Conservation (phyloP, 306 rosid species). For the Lathyrus aphaca region DNA sequence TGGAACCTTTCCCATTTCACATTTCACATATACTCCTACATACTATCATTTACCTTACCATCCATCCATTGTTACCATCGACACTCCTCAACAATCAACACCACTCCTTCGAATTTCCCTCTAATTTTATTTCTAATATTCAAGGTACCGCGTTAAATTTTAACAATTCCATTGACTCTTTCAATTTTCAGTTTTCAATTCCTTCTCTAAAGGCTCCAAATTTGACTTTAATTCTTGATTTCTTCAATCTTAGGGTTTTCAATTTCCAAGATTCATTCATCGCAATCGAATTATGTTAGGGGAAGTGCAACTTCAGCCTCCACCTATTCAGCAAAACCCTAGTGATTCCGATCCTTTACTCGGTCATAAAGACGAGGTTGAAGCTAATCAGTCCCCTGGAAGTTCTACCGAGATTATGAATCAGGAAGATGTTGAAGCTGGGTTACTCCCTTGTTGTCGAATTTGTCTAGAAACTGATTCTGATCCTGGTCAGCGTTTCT, state of each 20-base stretch:
- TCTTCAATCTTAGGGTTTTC: constrained; percentile 42
- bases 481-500: constrained; percentile 64
- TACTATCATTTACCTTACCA: background rate
- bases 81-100: constrained; percentile 16
- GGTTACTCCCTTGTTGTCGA: constrained; percentile 81
- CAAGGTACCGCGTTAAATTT: constrained; percentile 35
- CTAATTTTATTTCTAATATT: background rate
- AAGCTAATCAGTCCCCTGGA: constrained; percentile 42
- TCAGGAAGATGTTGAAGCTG: constrained; percentile 85
- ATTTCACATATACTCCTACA: background rate
- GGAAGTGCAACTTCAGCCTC: constrained; percentile 85
- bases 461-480: constrained; percentile 94
- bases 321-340: constrained; percentile 54
- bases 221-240: constrained; percentile 27
- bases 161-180: constrained; percentile 23
- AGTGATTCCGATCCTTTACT: constrained; percentile 90
- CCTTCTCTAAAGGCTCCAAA: background rate
- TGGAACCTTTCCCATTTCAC: constrained; percentile 1
- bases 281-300: constrained; percentile 51
- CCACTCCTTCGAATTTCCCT: constrained; percentile 19
- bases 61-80: background rate
- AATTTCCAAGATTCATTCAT: constrained; percentile 32
- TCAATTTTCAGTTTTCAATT: background rate
- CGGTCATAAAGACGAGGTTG: constrained; percentile 47
- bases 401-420: constrained; percentile 71